A percentile compares a stretch with the other conserved stretches of the same genome.
Evolutionary conservation across 306 rosid genomes (phyloP).

Genomic region (Calophaca sinica): DNA sequence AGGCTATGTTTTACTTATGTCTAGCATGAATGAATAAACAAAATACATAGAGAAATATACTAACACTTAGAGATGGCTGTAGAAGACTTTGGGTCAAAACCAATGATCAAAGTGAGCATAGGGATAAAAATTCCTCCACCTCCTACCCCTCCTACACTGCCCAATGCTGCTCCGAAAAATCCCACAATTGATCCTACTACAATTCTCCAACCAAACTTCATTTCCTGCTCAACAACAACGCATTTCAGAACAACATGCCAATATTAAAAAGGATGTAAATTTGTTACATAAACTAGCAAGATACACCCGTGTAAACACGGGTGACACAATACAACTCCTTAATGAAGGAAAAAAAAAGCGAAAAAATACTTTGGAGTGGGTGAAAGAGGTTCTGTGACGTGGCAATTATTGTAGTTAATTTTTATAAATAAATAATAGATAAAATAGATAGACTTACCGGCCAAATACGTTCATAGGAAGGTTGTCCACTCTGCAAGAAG

Average conservation of each 20-base stretch:
- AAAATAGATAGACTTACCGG: constrained; percentile 58
- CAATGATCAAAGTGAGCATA: constrained; percentile 82
- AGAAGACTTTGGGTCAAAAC: constrained; percentile 89
- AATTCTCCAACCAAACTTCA: constrained; percentile 83
- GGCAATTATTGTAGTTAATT: no score
- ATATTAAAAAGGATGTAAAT: no score
- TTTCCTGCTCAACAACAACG: constrained; percentile 61
- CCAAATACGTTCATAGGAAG: constrained; percentile 78
- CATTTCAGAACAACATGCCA: constrained; percentile 1
- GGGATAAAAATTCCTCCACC: constrained; percentile 93
- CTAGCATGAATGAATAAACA: constrained; percentile 6
- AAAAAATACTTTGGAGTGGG: no score
- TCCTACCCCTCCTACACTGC: constrained; percentile 91
- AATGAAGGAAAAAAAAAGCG: no score
- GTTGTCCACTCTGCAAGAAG: constrained; percentile 62
- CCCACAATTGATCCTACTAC: constrained; percentile 74
- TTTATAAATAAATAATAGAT: no score
- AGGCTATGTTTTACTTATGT: constrained; percentile 6
- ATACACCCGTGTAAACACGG: no score
- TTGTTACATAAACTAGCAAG: no score
- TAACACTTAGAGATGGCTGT: constrained; percentile 86
- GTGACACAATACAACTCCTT: no score
- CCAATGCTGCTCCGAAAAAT: constrained; percentile 89
- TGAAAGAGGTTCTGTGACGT: no score
- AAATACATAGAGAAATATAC: constrained; percentile 42